Evolutionary conservation across 1,284 basidiomycete genomes (phyloP), one percentile per base, ranked within the genome.

Genomic region (Abortiporus biennis): DNA sequence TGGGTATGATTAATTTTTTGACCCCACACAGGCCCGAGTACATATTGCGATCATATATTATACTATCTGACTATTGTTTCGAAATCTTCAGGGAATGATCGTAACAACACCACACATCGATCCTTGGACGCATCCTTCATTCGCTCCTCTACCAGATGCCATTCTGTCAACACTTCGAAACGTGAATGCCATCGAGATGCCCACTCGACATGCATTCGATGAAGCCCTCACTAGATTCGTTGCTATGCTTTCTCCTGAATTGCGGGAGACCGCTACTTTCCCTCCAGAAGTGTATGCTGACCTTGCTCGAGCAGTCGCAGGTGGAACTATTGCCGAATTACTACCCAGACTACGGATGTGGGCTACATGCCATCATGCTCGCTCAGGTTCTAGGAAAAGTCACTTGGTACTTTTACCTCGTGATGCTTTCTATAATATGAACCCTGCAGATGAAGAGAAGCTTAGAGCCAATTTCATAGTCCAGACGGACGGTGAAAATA

Each of bases 221-320:
- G 69, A 69, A 34, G 55, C 59, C 4, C 61, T 85, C 19, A 48
- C 56, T 22, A 56, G 62, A 9, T 81, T 85, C 57, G 52, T 80
- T 29, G 61, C 62, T 31, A 66, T 66, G n/a, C 63, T 84, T 22
- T 66, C 76, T 39, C 58, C 66, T 15, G 75, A 79, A 40, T 60
- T 84, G 38, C 68, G 69, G 39, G 81, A 83, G 47, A 80, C 77
- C 0, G 74, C 78, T 16, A 71, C 72, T 16, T 71, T 84, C 49
- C 53, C 68, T 6, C 65, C 70, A 2, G 76, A 80, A 8, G 57
- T 62, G 6, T 85, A 85, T 50, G 64, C 70, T 2, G 65, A 67
- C 20, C 52, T 82, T 24, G 70, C 72, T 24, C 66, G 63, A 37
- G 72, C 63, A 27, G 61, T 84, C 25, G 58, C 67, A 1, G 67